A percentile compares a stretch with the other conserved stretches of the same genome.
These are phyloP conservation scores for Thalassiosira ordinaria DNA, from an alignment of 352 stramenopile genomes.

Conservation along the genomic window DNA sequence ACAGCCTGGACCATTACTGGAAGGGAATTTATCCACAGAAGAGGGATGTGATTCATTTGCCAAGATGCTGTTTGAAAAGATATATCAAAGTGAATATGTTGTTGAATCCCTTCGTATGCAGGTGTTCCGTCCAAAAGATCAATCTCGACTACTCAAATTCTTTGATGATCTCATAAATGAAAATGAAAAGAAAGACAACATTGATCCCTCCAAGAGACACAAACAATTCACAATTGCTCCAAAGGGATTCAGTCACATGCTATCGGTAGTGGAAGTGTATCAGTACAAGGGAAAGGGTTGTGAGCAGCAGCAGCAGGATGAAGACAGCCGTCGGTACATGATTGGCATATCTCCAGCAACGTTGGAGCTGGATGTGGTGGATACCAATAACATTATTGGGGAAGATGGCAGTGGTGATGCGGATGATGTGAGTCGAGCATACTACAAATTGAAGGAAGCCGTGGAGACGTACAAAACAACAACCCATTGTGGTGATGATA, in stretches of 20 bases:
- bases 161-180: conserved; percentile 4
- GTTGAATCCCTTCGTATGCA: conserved; percentile 11
- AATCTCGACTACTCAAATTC: not conserved
- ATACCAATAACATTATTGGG: conserved; percentile 13
- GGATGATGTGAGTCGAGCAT: conserved; percentile 29
- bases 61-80: not conserved
- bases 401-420: not conserved
- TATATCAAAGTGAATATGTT: conserved; percentile 13
- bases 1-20: not conserved
- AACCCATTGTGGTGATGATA: not conserved
- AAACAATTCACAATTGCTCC: conserved; percentile 5
- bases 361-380: conserved; percentile 9
- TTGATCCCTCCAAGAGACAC: too few relatives aligned
- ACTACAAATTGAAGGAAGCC: conserved; percentile 33
- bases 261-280: conserved; percentile 19
- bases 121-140: conserved; percentile 15
- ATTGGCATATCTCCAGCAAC: conserved; percentile 5
- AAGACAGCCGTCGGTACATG: conserved; percentile 9
- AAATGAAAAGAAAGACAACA: too few relatives aligned
- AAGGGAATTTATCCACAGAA: conserved; percentile 2
- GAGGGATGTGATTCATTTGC: conserved; percentile 11
- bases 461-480: not conserved
- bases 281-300: conserved; percentile 12
- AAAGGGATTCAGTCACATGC: conserved; percentile 14
- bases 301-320: not conserved